phyloP scores from a whole-genome alignment of 352 stramenopile species.

The Phytophthora uliginosa region DNA sequence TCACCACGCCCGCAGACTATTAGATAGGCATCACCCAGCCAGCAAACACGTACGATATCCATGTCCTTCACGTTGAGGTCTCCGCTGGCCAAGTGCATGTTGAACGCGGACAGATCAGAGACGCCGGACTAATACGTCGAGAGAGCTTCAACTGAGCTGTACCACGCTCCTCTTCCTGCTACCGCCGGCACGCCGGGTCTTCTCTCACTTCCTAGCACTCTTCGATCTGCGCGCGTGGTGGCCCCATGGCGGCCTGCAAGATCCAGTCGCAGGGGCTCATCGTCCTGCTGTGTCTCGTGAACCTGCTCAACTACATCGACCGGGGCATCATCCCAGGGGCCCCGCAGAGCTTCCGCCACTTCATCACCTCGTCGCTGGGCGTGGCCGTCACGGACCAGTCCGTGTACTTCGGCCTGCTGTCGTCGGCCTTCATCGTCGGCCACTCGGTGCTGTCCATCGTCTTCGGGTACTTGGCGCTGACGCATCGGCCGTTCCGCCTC shows the following conservation, averaged over 20 bases:
- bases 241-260: slow-evolving; percentile 24
- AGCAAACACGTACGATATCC: background rate
- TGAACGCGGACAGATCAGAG: background rate
- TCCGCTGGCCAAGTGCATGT: slow-evolving; percentile 8
- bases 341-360: slow-evolving; percentile 72
- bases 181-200: background rate
- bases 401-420: slow-evolving; percentile 74
- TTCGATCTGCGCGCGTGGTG: slow-evolving; percentile 16
- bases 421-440: slow-evolving; percentile 91
- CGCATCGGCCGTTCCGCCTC: slow-evolving; percentile 79
- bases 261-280: slow-evolving; percentile 57
- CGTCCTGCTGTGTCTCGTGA: slow-evolving; percentile 87
- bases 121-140: slow-evolving; percentile 22
- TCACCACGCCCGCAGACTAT: slow-evolving; percentile 19
- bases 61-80: slow-evolving; percentile 1
- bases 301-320: slow-evolving; percentile 96
- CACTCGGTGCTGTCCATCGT: slow-evolving; percentile 85
- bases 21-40: background rate
- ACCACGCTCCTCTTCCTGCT: slow-evolving; percentile 14
- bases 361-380: slow-evolving; percentile 67
- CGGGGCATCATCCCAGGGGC: slow-evolving; percentile 96
- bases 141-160: slow-evolving; percentile 17
- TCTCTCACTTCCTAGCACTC: slow-evolving; percentile 8
- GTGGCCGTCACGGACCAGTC: slow-evolving; percentile 46
- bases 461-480: slow-evolving; percentile 86